Evolutionary conservation across 1,139 yeast genomes (phyloP).

Genomic region (Blastobotrys persicus): DNA sequence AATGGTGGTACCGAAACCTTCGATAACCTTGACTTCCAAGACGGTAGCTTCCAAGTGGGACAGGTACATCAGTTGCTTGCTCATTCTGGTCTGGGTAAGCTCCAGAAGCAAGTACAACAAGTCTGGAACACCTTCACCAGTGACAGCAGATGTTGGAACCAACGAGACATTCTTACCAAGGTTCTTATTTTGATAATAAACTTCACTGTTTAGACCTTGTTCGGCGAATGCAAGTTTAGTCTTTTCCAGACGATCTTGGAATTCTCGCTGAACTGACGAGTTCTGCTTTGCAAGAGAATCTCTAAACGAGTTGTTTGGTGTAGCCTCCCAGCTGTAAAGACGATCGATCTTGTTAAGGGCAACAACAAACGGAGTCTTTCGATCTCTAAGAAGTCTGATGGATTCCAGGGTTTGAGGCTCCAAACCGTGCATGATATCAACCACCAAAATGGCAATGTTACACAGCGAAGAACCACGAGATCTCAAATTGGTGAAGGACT

Average conservation of each 20-base stretch:
- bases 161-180: conserved; percentile 90
- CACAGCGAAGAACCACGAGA: conserved; percentile 98
- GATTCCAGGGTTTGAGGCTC: conserved; percentile 98
- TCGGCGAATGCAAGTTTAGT: conserved; percentile 92
- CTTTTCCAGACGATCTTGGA: conserved; percentile 79
- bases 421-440: conserved; percentile 98
- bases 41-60: conserved; percentile 93
- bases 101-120: conserved; percentile 92
- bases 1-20: conserved; percentile 98
- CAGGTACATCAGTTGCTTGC: conserved; percentile 95
- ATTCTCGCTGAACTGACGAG: conserved; percentile 85
- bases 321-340: conserved; percentile 88
- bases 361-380: conserved; percentile 96
- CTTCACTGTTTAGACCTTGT: conserved; percentile 97
- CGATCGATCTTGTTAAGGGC: conserved; percentile 97
- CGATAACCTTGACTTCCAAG: conserved; percentile 96
- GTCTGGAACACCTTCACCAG: conserved; percentile 99
- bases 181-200: conserved; percentile 92
- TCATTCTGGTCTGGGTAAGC: conserved; percentile 97
- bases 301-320: conserved; percentile 92
- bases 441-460: conserved; percentile 97
- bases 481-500: conserved; percentile 95
- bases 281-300: conserved; percentile 83
- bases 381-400: conserved; percentile 83
- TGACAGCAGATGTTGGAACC: conserved; percentile 97